These are phyloP conservation scores for Exophiala dermatitidis DNA, from an alignment of 2,329 filamentous ascomycete species.

Conservation along the genomic window DNA sequence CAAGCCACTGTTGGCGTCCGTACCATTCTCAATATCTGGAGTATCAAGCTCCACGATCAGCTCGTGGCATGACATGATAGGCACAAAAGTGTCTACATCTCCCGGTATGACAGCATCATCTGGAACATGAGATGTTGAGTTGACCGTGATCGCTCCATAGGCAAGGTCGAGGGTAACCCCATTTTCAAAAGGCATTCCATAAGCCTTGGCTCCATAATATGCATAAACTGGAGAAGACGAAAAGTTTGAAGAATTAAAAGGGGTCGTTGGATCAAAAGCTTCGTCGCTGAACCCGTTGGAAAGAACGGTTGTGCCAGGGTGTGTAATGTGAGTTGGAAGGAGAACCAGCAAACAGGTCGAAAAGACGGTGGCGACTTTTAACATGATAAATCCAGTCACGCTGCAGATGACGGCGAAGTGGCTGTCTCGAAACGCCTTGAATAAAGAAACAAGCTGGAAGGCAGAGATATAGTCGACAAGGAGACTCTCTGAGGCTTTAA, in stretches of 20 bases:
- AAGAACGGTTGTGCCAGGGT: constrained; percentile 8
- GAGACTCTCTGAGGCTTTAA: constrained; percentile 28
- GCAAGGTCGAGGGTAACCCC: constrained; percentile 22
- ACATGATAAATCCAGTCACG: constrained; percentile 28
- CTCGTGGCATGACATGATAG: constrained; percentile 17
- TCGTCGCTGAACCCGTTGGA: constrained; percentile 14
- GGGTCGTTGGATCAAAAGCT: constrained; percentile 7
- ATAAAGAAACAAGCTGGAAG: constrained; percentile 28
- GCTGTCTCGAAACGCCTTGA: constrained; percentile 29
- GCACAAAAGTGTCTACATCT: constrained; percentile 23
- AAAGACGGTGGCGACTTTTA: constrained; percentile 28
- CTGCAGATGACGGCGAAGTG: constrained; percentile 31
- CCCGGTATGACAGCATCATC: constrained; percentile 17
- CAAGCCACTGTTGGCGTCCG: constrained; percentile 15
- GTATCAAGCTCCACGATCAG: constrained; percentile 18
- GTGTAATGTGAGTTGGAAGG: constrained; percentile 23
- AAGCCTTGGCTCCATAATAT: constrained; percentile 20
- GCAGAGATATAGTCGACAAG: constrained; percentile 32
- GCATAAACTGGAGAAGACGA: constrained; percentile 22
- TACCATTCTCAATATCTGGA: constrained; percentile 17
- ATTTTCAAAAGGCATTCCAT: constrained; percentile 20
- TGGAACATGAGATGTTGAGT: constrained; percentile 7
- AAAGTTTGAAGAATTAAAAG: constrained; percentile 14
- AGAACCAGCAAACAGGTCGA: constrained; percentile 31
- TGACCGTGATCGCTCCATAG: constrained; percentile 18